Percentiles rank a stretch among this genome's conserved stretches.
Evolutionary conservation across 2,329 filamentous ascomycete genomes (phyloP).

Genomic region (Aquanectria penicillioides): DNA sequence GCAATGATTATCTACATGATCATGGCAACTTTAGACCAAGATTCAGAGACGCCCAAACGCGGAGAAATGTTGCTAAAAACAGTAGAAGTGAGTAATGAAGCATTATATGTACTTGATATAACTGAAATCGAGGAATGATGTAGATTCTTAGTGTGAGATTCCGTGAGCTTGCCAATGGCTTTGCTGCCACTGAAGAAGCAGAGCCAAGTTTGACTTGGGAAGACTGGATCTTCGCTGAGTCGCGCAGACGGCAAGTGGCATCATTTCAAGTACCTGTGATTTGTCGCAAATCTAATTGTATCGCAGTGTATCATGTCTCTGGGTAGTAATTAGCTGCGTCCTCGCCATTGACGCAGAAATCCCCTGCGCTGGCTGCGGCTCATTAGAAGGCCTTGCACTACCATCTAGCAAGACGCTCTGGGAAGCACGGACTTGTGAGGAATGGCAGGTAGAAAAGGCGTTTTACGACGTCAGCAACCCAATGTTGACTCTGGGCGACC

Average conservation of each 20-base stretch:
- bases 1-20: conserved; percentile 42
- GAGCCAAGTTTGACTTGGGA: conserved; percentile 39
- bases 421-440: conserved; percentile 38
- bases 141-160: conserved; percentile 30
- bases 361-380: conserved; percentile 7
- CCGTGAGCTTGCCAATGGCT: conserved; percentile 9
- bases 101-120: fast-evolving
- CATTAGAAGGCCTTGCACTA: conserved; percentile 23
- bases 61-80: conserved; percentile 28
- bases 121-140: neutral
- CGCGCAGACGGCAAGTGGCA: conserved; percentile 36
- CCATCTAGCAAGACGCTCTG: conserved; percentile 34
- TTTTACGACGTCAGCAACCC: conserved; percentile 27
- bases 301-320: conserved; percentile 35
- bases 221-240: conserved; percentile 46
- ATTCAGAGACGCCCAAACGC: conserved; percentile 11
- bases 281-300: neutral
- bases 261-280: fast-evolving
- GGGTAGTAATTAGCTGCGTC: conserved; percentile 38
- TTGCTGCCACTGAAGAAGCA: conserved; percentile 23
- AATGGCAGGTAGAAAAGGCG: conserved; percentile 39
- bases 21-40: conserved; percentile 41
- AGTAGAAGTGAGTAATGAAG: conserved; percentile 20
- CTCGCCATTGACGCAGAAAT: conserved; percentile 28
- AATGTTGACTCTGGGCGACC: conserved; percentile 31